Base-by-base conservation (phyloP, 805 yeast species). In the Cyberlindnera lachancei region DNA sequence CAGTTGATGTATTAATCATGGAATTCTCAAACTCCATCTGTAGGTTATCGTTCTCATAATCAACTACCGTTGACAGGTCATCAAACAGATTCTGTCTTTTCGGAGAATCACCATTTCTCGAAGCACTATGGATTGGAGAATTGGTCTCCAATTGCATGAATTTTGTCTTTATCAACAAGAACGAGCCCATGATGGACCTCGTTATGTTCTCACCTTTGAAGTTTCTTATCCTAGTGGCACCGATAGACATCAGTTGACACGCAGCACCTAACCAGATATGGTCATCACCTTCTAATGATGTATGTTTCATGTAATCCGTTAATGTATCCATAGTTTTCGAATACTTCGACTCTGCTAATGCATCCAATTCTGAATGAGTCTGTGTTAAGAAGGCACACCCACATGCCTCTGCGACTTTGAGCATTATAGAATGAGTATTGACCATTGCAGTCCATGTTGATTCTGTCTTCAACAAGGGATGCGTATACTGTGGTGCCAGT, bases 251-350 rank as follows among this genome's bases (percentile, higher is more conserved):
- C 19, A 58, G 39, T 25, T 64, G 58, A 15, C 59, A 54, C 4
- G 64, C 66, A 10, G 64, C 61, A 16, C 64, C 46, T 1, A 64
- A 36, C 69, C 70, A 63, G 16, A 55, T 55, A 23, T 61, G 59
- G 18, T 38, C 40, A n/a, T 25, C 18, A 11, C 19, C 18, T 3
- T 11, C n/a, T 17, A 17, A 12, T 12, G 12, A 9, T 14, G 28
- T 11, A 7, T 7, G 12, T 16, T 8, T 25, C 23, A 35, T 5
- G 25, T 27, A 33, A 2, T 26, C 27, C 15, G 21, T 31, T 20
- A 53, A 34, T 12, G 38, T 33, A 7, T 44, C 34, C 3, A 59
- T 48, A 8, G 48, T 54, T 4, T 35, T 30, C 20, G 52, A 47
- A 26, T 52, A 58, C 15, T 41, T 38, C 15, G 44, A 35, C 10